These are phyloP conservation scores for Tricholomella constricta DNA, from an alignment of 768 basidiomycete genomes.

Conservation along the genomic window DNA sequence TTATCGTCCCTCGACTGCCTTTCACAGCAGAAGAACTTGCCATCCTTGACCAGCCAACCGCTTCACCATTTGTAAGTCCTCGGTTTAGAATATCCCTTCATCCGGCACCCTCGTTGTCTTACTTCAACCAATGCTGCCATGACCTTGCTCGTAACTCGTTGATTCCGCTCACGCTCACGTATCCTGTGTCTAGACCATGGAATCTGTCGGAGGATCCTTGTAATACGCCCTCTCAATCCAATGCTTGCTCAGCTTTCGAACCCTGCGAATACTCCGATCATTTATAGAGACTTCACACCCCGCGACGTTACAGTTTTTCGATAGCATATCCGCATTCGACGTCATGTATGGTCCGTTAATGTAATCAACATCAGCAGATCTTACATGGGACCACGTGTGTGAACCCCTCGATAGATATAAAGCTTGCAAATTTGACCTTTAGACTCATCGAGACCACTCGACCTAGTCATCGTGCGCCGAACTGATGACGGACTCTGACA, in stretches of 20 bases:
- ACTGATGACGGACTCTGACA: conserved; percentile 25
- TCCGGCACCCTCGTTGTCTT: not conserved
- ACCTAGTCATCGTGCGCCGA: not conserved
- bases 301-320: no score
- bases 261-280: no score
- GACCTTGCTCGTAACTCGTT: not conserved
- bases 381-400: not conserved
- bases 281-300: not conserved
- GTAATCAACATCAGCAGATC: not conserved
- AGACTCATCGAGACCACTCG: not conserved
- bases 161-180: not conserved
- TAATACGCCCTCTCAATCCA: no score
- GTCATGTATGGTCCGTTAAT: not conserved
- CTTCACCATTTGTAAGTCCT: conserved; percentile 77
- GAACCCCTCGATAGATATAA: no score
- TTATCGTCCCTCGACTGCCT: conserved; percentile 70
- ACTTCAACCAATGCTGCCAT: not conserved
- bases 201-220: conserved; percentile 35
- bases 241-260: not conserved
- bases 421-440: not conserved
- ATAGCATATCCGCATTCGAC: not conserved
- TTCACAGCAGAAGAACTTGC: conserved; percentile 79
- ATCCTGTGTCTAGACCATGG: conserved; percentile 30
- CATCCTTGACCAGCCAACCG: conserved; percentile 88
- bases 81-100: conserved; percentile 32